Evolutionary conservation across 2,329 filamentous ascomycete species (phyloP), one percentile per base, ranked within the genome.

Genomic region (Aspergillus caelatus): DNA sequence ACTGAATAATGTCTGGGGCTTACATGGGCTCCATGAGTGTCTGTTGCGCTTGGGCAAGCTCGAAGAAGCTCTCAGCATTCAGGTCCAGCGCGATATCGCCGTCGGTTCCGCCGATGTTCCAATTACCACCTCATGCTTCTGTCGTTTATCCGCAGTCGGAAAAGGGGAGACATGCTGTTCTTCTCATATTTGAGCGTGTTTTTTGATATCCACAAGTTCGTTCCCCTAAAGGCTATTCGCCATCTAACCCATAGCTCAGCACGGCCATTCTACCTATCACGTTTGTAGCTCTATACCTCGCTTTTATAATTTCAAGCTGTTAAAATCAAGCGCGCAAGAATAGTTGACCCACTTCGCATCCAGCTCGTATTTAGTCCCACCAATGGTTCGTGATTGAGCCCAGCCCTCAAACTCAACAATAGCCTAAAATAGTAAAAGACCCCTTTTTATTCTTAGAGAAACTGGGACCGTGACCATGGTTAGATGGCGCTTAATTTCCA

Each of bases 11-110:
- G 86, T 93, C 0, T 93, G 91, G 91, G 85, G 89, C 1, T 75
- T 93, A 61, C 88, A 91, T 68, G 91, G 91, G 0, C 89, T 87
- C 65, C 84, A 91, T 64, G 90, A 93, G 76, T 91, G 90, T 71
- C 71, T 92, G 52, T 64, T 81, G 4, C 84, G 79, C 61, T 71
- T 89, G 19, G 86, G 84, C 0, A 77, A 81, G 10, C 65, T 63
- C 5, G 76, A 74, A 0, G 84, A 86, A 69, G 84, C 82, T 10
- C 71, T 67, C 3, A 77, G 81, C 16, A 73, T 87, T 12, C 70
- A 77, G 58, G 73, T 80, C 65, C 82, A 85, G 72, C 72, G 90
- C 62, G 78, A 79, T 53, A 62, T 83, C 61, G 85, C 86, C 0
- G 65, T 83, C 62, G 83, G 81, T 3, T 79, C 82, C 57, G 86